Evolutionary conservation across 2,329 filamentous ascomycete genomes (phyloP).

Genomic region (Parascedosporium putredinis): DNA sequence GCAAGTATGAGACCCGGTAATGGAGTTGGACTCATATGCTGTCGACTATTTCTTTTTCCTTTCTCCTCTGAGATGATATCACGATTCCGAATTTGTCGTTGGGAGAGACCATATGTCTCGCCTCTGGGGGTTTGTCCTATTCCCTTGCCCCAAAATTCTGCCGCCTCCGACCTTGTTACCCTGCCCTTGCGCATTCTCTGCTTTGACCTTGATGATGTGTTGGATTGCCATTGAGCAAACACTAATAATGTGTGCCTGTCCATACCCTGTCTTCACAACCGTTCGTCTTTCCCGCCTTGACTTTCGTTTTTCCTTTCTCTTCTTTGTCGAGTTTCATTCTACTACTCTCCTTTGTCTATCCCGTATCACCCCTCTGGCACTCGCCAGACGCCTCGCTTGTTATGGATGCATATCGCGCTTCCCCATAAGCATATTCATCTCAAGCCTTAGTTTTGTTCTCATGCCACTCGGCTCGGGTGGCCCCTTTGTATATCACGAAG

Average conservation of each 20-base stretch:
- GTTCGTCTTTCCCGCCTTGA: neutral
- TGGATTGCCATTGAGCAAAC: neutral
- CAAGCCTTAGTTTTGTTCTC: no score
- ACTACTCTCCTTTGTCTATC: no score
- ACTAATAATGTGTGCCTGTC: neutral
- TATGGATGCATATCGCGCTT: no score
- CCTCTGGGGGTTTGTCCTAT: neutral
- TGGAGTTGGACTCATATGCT: no score
- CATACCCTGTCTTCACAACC: no score
- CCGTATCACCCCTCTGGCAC: no score
- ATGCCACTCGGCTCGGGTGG: neutral
- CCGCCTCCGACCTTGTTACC: neutral
- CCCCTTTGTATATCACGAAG: neutral
- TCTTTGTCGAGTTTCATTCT: neutral
- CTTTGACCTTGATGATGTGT: neutral
- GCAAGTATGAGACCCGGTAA: constrained; percentile 53
- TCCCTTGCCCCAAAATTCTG: no score
- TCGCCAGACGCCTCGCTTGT: no score
- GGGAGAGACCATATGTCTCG: neutral
- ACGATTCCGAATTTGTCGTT: neutral
- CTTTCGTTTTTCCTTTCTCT: neutral
- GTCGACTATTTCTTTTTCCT: neutral
- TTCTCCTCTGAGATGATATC: neutral
- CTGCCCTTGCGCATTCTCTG: neutral
- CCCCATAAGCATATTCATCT: no score